Evolutionary conservation across 495 filamentous ascomycete species (phyloP).

Genomic region (Aspergillus biplanus): DNA sequence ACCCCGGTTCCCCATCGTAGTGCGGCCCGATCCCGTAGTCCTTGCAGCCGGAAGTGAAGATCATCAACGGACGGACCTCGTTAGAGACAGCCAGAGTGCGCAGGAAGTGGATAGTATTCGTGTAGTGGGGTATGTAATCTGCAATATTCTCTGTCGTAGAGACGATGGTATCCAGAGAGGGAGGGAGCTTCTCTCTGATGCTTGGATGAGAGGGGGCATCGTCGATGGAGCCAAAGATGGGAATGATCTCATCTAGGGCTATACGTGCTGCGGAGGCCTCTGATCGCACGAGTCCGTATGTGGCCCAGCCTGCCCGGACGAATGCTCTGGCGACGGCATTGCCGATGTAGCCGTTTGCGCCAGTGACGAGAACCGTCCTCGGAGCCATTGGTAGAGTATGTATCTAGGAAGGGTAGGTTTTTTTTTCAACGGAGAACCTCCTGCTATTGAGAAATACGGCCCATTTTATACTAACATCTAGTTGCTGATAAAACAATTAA

Average conservation of each 20-base stretch:
- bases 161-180: constrained; percentile 14
- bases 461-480: too few relatives aligned
- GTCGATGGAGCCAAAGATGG: constrained; percentile 15
- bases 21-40: constrained; percentile 21
- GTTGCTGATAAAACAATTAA: too few relatives aligned
- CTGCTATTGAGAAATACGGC: too few relatives aligned
- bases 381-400: not conserved
- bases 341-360: constrained; percentile 27
- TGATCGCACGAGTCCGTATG: constrained; percentile 16
- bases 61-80: constrained; percentile 13
- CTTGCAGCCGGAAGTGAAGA: constrained; percentile 23
- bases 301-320: constrained; percentile 20
- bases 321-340: constrained; percentile 22
- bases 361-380: constrained; percentile 18
- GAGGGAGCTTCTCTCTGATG: constrained; percentile 9
- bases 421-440: not conserved
- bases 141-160: constrained; percentile 18
- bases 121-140: constrained; percentile 13
- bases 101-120: constrained; percentile 6
- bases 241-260: constrained; percentile 17
- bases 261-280: not conserved
- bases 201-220: constrained; percentile 9
- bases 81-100: constrained; percentile 1
- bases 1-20: constrained; percentile 2
- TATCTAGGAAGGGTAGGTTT: not conserved